These are phyloP conservation scores for Cardiosporidium cionae DNA, from an alignment of 169 alveolate species.

Conservation along the genomic window DNA sequence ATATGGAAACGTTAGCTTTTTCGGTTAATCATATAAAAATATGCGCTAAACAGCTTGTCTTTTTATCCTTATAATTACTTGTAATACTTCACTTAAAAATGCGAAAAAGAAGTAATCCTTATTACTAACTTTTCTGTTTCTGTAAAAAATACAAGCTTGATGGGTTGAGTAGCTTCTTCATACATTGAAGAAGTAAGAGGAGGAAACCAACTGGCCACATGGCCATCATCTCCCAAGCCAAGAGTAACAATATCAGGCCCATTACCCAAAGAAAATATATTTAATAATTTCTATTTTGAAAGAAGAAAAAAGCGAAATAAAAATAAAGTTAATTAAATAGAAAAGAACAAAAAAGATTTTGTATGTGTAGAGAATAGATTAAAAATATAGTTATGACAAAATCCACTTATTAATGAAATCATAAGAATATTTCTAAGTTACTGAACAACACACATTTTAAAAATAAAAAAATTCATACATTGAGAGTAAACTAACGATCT, in stretches of 20 bases:
- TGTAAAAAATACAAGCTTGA: conserved; percentile 10
- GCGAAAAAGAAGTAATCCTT: neutral
- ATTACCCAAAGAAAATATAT: neutral
- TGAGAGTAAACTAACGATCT: neutral
- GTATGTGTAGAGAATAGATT: neutral
- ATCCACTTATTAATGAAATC: neutral
- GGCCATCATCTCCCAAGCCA: conserved; percentile 39
- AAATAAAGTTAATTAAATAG: neutral
- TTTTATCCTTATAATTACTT: no score
- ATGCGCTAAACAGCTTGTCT: no score
- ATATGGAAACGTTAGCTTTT: no score
- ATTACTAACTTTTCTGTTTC: conserved; percentile 5
- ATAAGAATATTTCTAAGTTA: neutral
- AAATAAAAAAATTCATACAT: neutral
- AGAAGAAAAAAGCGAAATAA: neutral
- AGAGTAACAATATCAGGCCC: conserved; percentile 12
- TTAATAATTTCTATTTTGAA: neutral
- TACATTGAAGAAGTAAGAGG: conserved; percentile 8
- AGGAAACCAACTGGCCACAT: conserved; percentile 31
- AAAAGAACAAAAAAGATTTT: neutral
- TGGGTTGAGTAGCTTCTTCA: conserved; percentile 4
- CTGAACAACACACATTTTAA: neutral
- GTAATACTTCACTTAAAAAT: no score
- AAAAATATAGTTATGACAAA: neutral
- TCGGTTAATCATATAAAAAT: no score